A percentile compares a stretch with the other conserved stretches of the same genome.
These are phyloP conservation scores for Euphorbia peplus DNA, from an alignment of 345 rosid genomes.

Conservation along the genomic window DNA sequence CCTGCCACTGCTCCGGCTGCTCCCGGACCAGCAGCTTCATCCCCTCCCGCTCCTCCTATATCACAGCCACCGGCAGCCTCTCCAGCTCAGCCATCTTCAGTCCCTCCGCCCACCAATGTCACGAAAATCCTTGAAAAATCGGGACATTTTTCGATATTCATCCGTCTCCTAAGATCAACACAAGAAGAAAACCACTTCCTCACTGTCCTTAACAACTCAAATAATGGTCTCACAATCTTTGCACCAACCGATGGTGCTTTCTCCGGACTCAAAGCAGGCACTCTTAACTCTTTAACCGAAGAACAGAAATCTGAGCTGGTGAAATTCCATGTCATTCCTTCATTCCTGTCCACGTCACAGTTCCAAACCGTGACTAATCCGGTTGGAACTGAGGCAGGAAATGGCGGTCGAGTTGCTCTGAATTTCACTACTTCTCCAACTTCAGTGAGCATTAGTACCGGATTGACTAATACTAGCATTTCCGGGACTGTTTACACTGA, in stretches of 20 bases:
- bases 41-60: neutral
- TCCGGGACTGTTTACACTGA: slow-evolving; percentile 35
- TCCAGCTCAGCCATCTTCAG: slow-evolving; percentile 21
- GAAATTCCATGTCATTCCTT: slow-evolving; percentile 24
- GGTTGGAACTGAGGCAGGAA: slow-evolving; percentile 20
- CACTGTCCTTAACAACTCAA: slow-evolving; percentile 24
- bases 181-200: slow-evolving; percentile 22
- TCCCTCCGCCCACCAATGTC: slow-evolving; percentile 16
- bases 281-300: slow-evolving; percentile 23
- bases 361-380: slow-evolving; percentile 30
- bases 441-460: slow-evolving; percentile 39
- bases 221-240: slow-evolving; percentile 29
- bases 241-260: slow-evolving; percentile 26
- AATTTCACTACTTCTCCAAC: slow-evolving; percentile 22
- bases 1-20: slow-evolving; percentile 4
- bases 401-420: slow-evolving; percentile 16
- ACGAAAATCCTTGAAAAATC: slow-evolving; percentile 24
- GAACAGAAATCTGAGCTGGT: slow-evolving; percentile 24
- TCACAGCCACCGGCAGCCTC: slow-evolving; percentile 11
- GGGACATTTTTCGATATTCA: slow-evolving; percentile 17
- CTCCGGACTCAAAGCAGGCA: slow-evolving; percentile 17
- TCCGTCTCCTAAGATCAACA: slow-evolving; percentile 23
- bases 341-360: slow-evolving; percentile 29
- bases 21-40: slow-evolving; percentile 7
- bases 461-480: slow-evolving; percentile 40